Evolutionary conservation across 2,329 filamentous ascomycete genomes (phyloP), one percentile per base, ranked within the genome.

Genomic region (Huntiella moniliformis): DNA sequence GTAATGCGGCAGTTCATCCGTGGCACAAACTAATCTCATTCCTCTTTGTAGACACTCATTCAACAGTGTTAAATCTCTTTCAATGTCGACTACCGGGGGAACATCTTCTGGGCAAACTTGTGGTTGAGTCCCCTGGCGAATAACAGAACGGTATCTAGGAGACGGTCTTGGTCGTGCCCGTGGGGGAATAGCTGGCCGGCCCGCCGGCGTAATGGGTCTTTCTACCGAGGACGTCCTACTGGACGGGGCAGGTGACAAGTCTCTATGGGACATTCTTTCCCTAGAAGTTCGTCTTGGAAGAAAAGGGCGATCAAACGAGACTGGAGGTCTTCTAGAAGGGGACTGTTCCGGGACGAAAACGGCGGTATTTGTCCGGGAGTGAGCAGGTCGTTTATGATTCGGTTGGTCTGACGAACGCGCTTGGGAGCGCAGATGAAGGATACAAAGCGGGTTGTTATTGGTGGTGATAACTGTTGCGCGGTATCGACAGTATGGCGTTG

Each of bases 391-490:
- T 22, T 8, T 8, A 28, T 31, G 41, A 11, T 45, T 37, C 3
- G 37, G 32, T 11, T 44, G 38, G 36, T 48, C 46, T 5, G 22
- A 7, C 8, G 22, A 28, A 8, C 22, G 22, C 4, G 22, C 3
- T 28, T 28, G 36, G 15, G 46, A 42, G 16, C 46, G 41, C 12
- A 48, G 36, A 32, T 48, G 46, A 5, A 44, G 31, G n/a, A 48
- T 44, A 15, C 46, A 48, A 22, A 44, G 22, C 5, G 22, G 22
- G 22, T 28, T 28, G 22, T 28, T 28, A 28, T 4, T 17, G 38
- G 22, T 48, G 12, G 46, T 48, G 36, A 44, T 37, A 13, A 48
- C 44, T 3, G 42, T 48, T 8, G 46, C 46, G n/a, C 46, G 46
- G 13, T 40, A 48, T 4, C 41, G 42, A 22, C 46, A 48, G 7